Evolutionary conservation across 1,284 basidiomycete genomes (phyloP).

Genomic region (Omphalotus olearius): DNA sequence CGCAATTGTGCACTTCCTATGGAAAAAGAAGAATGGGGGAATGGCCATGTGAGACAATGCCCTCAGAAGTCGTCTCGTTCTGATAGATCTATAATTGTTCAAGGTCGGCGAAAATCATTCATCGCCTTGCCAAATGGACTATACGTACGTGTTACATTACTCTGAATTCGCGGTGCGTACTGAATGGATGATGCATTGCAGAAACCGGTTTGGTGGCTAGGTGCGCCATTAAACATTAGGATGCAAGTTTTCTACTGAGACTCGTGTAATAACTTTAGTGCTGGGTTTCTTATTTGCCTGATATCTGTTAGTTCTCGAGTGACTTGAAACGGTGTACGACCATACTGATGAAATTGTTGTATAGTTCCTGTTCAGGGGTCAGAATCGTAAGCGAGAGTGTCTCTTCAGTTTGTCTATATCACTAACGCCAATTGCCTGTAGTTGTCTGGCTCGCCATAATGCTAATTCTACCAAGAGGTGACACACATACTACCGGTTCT

Average conservation of each 20-base stretch:
- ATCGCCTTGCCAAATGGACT: slow-evolving; percentile 6
- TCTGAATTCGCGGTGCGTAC: background rate
- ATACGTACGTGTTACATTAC: slow-evolving; percentile 2
- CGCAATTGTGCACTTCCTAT: slow-evolving; percentile 8
- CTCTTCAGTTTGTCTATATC: background rate
- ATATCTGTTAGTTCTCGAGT: background rate
- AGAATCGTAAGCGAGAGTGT: background rate
- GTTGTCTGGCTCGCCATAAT: slow-evolving; percentile 8
- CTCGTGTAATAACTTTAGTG: background rate
- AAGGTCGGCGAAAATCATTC: slow-evolving; percentile 1
- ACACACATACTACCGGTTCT: no score
- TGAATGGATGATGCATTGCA: background rate
- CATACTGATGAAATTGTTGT: background rate
- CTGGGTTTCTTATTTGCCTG: slow-evolving; percentile 5
- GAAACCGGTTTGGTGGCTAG: slow-evolving; percentile 9
- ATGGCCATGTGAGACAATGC: background rate
- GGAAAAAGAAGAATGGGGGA: background rate
- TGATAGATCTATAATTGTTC: background rate
- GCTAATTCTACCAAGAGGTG: slow-evolving; percentile 7
- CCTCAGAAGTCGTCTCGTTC: no score
- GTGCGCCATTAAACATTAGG: background rate
- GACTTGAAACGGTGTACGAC: background rate
- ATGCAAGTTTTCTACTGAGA: background rate
- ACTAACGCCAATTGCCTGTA: background rate
- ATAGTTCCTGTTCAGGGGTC: background rate